phyloP scores from a whole-genome alignment of 805 yeast species.

The Ogataea kodamae region DNA sequence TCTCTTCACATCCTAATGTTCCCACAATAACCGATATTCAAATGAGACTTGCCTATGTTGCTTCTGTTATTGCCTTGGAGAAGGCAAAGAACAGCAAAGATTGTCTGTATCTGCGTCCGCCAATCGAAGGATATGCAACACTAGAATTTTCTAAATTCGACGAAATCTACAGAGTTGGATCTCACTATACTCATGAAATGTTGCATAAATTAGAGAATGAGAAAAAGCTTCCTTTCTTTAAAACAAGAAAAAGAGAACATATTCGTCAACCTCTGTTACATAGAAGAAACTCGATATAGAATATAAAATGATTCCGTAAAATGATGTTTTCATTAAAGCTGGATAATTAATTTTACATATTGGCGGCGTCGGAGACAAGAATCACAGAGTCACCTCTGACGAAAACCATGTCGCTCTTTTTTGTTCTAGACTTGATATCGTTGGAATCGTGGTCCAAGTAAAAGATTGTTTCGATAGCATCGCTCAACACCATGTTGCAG shows the following conservation, averaged over 20 bases:
- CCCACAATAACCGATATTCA: constrained; percentile 96
- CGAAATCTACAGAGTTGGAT: constrained; percentile 81
- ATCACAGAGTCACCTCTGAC: constrained; percentile 98
- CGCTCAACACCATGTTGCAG: constrained; percentile 92
- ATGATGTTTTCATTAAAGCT: constrained; percentile 1
- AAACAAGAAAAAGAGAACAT: constrained; percentile 43
- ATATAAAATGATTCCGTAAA: not conserved
- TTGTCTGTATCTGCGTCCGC: constrained; percentile 86
- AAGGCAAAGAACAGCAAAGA: constrained; percentile 81
- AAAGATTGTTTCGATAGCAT: constrained; percentile 82
- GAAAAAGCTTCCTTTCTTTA: constrained; percentile 58
- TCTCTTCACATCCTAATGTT: constrained; percentile 79
- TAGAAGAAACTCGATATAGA: constrained; percentile 63
- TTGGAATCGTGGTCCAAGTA: constrained; percentile 47
- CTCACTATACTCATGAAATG: constrained; percentile 61
- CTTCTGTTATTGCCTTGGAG: constrained; percentile 90
- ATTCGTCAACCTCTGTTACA: constrained; percentile 30
- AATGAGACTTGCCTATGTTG: constrained; percentile 87
- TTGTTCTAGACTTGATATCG: constrained; percentile 43
- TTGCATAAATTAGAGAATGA: constrained; percentile 49
- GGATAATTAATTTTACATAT: constrained; percentile 16
- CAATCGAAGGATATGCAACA: constrained; percentile 88
- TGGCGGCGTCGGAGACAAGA: constrained; percentile 48
- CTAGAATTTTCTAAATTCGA: constrained; percentile 89
- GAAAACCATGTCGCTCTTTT: constrained; percentile 82